Percentiles rank a stretch among this genome's conserved stretches.
Conservation (phyloP, 2,329 filamentous ascomycete genomes). For the Cladosporium sp. region DNA sequence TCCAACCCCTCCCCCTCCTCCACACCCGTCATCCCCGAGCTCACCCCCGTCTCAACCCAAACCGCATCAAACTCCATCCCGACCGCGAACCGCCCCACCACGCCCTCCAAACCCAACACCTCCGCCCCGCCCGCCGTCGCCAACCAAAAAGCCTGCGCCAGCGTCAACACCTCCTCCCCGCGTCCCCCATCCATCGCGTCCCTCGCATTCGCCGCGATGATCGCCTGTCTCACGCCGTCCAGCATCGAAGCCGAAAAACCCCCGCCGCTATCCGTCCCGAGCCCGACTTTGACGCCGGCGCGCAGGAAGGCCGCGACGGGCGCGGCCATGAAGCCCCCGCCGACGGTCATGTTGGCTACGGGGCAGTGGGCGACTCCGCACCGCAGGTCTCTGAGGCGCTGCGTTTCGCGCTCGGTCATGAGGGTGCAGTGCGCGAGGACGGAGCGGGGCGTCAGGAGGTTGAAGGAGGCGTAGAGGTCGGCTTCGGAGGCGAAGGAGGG, state of each 20-base stretch:
- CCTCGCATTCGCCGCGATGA: background rate
- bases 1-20: background rate
- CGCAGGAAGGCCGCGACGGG: constrained; percentile 53
- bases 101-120: constrained; percentile 50
- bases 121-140: constrained; percentile 56
- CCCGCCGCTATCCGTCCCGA: constrained; percentile 60
- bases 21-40: background rate
- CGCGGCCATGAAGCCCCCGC: constrained; percentile 45
- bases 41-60: background rate
- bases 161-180: constrained; percentile 28
- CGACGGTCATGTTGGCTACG: constrained; percentile 58
- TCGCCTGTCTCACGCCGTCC: constrained; percentile 44
- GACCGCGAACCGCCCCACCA: constrained; percentile 50
- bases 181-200: constrained; percentile 48
- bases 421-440: constrained; percentile 64
- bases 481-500: constrained; percentile 47
- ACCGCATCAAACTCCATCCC: constrained; percentile 57
- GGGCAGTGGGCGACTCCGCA: constrained; percentile 62
- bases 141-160: constrained; percentile 46
- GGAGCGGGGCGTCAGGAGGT: constrained; percentile 48
- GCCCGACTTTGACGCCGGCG: constrained; percentile 56
- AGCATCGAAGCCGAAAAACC: constrained; percentile 57
- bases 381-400: constrained; percentile 38
- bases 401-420: constrained; percentile 52
- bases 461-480: constrained; percentile 53